Conservation (phyloP, 2,329 filamentous ascomycete genomes). For the Scedosporium boydii region DNA sequence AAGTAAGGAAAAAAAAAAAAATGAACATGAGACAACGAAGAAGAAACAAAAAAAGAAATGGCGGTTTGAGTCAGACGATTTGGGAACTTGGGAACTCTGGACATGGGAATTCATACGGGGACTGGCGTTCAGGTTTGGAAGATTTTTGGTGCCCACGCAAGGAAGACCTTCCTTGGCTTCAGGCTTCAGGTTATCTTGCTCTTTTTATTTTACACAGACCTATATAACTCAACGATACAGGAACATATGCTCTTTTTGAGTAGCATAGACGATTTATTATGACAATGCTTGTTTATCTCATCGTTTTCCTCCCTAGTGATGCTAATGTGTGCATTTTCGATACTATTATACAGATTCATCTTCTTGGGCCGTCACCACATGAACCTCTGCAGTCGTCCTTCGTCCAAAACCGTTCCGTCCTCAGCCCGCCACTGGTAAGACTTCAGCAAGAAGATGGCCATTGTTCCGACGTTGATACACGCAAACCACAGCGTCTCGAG, state of each 20-base stretch:
- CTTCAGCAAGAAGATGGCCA: conserved; percentile 60
- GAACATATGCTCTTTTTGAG: conserved; percentile 6
- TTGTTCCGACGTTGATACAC: conserved; percentile 53
- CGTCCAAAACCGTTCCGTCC: conserved; percentile 42
- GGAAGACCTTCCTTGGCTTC: neutral
- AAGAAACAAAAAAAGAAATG: neutral
- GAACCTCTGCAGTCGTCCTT: conserved; percentile 59
- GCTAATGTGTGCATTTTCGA: neutral
- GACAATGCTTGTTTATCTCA: neutral
- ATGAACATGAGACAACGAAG: neutral
- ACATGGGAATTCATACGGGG: neutral
- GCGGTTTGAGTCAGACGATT: neutral
- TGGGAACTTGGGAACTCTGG: neutral
- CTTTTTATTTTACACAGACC: neutral
- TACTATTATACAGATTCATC: neutral
- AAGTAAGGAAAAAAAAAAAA: neutral
- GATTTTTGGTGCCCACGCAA: neutral
- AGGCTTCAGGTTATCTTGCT: neutral
- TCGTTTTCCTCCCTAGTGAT: neutral
- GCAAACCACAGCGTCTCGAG: conserved; percentile 63
- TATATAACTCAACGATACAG: conserved; percentile 1
- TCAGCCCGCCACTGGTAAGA: conserved; percentile 57
- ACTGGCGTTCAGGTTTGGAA: neutral
- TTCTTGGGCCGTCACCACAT: conserved; percentile 53
- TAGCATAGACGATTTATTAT: conserved; percentile 3